These are phyloP conservation scores for Stevia rebaudiana DNA, from an alignment of 140 eudicot genomes.

Conservation along the genomic window DNA sequence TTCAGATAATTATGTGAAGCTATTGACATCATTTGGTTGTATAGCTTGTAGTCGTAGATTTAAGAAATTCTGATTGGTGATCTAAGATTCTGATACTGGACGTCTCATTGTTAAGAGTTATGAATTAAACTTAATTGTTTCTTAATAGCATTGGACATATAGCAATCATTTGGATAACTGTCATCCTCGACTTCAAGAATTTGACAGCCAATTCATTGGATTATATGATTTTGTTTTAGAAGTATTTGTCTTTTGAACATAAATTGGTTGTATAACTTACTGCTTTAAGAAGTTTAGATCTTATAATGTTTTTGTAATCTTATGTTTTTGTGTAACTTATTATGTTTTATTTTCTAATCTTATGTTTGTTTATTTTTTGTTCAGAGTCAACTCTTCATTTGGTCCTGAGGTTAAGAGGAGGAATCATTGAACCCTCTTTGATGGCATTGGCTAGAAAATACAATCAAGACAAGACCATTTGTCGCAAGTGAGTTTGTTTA, in stretches of 20 bases:
- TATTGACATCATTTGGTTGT: no score
- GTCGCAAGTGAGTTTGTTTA: slow-evolving; percentile 40
- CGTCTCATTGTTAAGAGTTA: no score
- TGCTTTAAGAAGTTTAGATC: not conserved
- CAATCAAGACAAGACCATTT: slow-evolving; percentile 49
- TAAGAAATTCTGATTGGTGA: no score
- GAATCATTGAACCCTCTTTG: slow-evolving; percentile 48
- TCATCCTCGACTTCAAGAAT: not conserved
- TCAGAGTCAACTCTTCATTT: slow-evolving; percentile 46
- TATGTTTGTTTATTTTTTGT: not conserved
- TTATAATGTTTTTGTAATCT: not conserved
- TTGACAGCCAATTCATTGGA: not conserved
- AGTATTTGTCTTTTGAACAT: not conserved
- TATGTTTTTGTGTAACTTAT: not conserved
- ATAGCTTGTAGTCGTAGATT: no score
- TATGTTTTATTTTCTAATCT: not conserved
- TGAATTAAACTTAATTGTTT: not conserved
- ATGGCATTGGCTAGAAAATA: slow-evolving; percentile 49
- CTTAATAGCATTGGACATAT: not conserved
- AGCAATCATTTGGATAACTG: not conserved
- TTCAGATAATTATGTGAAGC: no score
- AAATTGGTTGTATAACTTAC: not conserved
- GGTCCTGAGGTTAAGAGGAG: slow-evolving; percentile 54
- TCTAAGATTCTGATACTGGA: not conserved
- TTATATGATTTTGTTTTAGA: not conserved